Evolutionary conservation across 2,329 filamentous ascomycete species (phyloP).

Genomic region (Trichoderma sp.): DNA sequence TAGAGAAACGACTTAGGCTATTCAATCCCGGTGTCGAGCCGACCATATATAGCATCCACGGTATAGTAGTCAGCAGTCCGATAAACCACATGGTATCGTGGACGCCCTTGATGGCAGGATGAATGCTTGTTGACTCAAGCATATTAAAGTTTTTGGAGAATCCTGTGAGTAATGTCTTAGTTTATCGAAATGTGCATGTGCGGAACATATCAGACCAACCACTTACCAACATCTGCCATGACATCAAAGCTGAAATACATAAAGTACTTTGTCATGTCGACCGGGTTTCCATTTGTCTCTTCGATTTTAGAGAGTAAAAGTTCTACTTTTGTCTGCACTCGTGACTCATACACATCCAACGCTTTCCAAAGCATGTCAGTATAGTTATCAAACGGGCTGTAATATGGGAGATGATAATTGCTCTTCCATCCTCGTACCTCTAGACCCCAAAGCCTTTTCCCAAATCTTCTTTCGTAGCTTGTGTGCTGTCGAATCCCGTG

Average conservation of each 20-base stretch:
- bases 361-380: background rate
- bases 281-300: slow-evolving; percentile 22
- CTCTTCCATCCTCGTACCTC: background rate
- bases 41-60: slow-evolving; percentile 31
- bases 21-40: slow-evolving; percentile 38
- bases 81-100: background rate
- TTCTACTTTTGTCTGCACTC: background rate
- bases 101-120: background rate
- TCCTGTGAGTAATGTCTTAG: background rate
- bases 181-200: rapidly evolving
- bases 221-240: slow-evolving; percentile 42
- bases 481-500: slow-evolving; percentile 26
- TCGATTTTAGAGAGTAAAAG: background rate
- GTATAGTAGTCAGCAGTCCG: background rate
- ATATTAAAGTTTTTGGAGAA: background rate
- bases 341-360: background rate
- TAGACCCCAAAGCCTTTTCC: background rate
- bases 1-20: slow-evolving; percentile 31
- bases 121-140: background rate
- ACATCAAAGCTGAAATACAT: slow-evolving; percentile 42
- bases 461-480: background rate
- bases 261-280: slow-evolving; percentile 37
- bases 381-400: background rate
- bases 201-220: background rate
- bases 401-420: background rate